phyloP scores from a whole-genome alignment of 2,329 filamentous ascomycete genomes.

The Magnaporthiopsis poae region DNA sequence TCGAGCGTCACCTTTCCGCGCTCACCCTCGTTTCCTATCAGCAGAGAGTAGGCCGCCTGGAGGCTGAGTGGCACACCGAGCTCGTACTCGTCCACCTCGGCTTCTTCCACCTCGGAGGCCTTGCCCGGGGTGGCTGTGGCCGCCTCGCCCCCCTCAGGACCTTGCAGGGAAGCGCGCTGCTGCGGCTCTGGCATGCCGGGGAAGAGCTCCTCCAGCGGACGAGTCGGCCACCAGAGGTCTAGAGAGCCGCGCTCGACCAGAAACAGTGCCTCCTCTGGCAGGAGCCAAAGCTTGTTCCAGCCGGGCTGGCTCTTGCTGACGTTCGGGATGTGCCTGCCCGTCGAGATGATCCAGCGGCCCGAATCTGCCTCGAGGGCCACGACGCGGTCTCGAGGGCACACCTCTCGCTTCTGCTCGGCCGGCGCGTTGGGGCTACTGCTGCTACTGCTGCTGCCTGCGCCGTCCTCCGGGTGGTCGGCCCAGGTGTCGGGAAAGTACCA shows the following conservation, averaged over 20 bases:
- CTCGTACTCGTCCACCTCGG: slow-evolving; percentile 34
- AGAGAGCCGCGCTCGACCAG: slow-evolving; percentile 77
- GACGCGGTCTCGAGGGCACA: slow-evolving; percentile 36
- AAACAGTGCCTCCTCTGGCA: slow-evolving; percentile 87
- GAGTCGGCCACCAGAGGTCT: slow-evolving; percentile 73
- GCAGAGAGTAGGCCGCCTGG: slow-evolving; percentile 78
- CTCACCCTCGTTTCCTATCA: slow-evolving; percentile 61
- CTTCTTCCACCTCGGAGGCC: slow-evolving; percentile 15
- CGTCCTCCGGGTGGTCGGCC: slow-evolving; percentile 21
- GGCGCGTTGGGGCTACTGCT: background rate
- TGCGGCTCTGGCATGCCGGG: background rate
- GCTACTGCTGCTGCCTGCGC: slow-evolving; percentile 10
- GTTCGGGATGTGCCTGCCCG: slow-evolving; percentile 55
- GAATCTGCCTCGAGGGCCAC: slow-evolving; percentile 64
- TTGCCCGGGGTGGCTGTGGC: slow-evolving; percentile 16
- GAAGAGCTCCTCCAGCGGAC: slow-evolving; percentile 39
- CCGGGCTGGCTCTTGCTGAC: slow-evolving; percentile 44
- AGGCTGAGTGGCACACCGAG: slow-evolving; percentile 75
- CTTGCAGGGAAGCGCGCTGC: too few relatives aligned
- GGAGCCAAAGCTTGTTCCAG: slow-evolving; percentile 63
- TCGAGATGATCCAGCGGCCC: slow-evolving; percentile 54
- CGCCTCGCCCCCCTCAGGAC: slow-evolving; percentile 11
- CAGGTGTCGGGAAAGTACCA: slow-evolving; percentile 62
- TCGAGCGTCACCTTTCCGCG: slow-evolving; percentile 57
- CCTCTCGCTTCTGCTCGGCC: slow-evolving; percentile 12